These are phyloP conservation scores for Acmispon strigosus DNA, from an alignment of 306 rosid genomes.

Conservation along the genomic window DNA sequence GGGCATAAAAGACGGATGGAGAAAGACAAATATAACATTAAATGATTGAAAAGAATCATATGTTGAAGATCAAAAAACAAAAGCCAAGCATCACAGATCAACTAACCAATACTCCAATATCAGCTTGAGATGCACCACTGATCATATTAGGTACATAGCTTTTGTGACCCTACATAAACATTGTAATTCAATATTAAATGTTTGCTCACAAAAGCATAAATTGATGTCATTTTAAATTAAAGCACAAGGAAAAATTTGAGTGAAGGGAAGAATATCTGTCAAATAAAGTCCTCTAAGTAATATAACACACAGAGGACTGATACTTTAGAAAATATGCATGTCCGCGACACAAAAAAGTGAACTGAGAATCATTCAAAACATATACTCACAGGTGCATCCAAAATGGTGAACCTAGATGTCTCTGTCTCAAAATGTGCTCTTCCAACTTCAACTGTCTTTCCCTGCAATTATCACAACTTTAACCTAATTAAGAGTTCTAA, in stretches of 20 bases:
- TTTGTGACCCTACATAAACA: slow-evolving; percentile 83
- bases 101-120: slow-evolving; percentile 93
- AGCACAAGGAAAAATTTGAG: neutral
- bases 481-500: slow-evolving; percentile 8
- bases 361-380: slow-evolving; percentile 6
- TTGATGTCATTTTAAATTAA: neutral
- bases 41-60: neutral
- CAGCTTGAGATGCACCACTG: slow-evolving; percentile 99
- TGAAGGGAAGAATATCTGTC: neutral
- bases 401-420: slow-evolving; percentile 76
- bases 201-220: neutral
- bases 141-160: slow-evolving; percentile 99
- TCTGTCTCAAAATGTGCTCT: slow-evolving; percentile 97
- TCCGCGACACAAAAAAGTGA: neutral
- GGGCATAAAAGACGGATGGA: neutral
- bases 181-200: slow-evolving; percentile 4
- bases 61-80: neutral
- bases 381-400: slow-evolving; percentile 95
- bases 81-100: neutral
- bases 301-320: neutral
- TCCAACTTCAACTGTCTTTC: slow-evolving; percentile 98
- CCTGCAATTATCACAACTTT: slow-evolving; percentile 44
- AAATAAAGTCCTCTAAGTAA: neutral
- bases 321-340: neutral
- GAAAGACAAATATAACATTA: neutral